Evolutionary conservation across 345 rosid species (phyloP), one percentile per base, ranked within the genome.

Genomic region (Aurinia saxatilis): DNA sequence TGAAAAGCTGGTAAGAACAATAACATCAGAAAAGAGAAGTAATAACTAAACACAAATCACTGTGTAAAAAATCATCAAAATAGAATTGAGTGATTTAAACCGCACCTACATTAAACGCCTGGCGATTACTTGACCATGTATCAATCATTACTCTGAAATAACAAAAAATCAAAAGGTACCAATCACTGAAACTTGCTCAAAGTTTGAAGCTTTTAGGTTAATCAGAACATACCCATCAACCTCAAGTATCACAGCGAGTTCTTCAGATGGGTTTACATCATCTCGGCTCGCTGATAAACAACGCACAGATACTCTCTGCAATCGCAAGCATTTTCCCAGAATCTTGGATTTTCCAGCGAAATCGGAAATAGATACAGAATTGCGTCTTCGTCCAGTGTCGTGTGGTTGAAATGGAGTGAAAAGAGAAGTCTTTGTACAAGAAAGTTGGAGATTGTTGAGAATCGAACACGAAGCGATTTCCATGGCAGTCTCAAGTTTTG

Each of bases 41-140:
- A 4, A 27, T 5, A 6, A 60, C 39, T 23, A n/a, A 59, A n/a
- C 40, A 38, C 15, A 69, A 35, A 57, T 41, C 40, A 17, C 18
- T 38, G 48, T 40, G 29, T 19, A n/a, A n/a, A 16, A 27, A 57
- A 34, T 10, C 4, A 14, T 60, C 13, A 5, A 63, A 34, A 51
- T 15, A n/a, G 44, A 59, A 60, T 31, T 36, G 52, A 36, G 35
- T 65, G 63, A 65, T 23, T 66, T 15, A 51, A 65, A 57, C 51
- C 81, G 29, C 74, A 90, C 98, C 96, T 78, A 61, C 70, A 74
- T 88, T 91, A 75, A 91, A 84, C 13, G 98, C 84, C 62, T 79
- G 96, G 31, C 96, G 92, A 75, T 86, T 86, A 21, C 92, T 84
- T 55, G 74, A 58, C 64, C 95, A 86, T 35, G 87, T 88, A 81